These are phyloP conservation scores for Monosporascus sp. DNA, from an alignment of 2,329 filamentous ascomycete genomes.

Conservation along the genomic window DNA sequence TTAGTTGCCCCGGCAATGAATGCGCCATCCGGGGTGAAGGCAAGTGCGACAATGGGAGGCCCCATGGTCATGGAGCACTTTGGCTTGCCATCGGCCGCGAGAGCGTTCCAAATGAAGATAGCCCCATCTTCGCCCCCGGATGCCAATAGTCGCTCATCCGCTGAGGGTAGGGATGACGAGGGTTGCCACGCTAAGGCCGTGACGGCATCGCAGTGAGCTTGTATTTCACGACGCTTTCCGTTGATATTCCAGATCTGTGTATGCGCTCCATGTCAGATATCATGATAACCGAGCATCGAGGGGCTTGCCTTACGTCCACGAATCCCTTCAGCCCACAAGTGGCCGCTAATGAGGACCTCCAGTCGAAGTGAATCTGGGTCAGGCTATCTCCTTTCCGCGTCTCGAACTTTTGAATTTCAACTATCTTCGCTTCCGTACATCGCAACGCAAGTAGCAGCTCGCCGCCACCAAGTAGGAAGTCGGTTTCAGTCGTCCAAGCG, in stretches of 20 bases:
- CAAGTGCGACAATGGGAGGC: slow-evolving; percentile 50
- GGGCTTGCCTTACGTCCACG: slow-evolving; percentile 50
- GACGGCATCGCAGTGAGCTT: slow-evolving; percentile 53
- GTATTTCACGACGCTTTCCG: slow-evolving; percentile 50
- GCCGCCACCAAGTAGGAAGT: slow-evolving; percentile 56
- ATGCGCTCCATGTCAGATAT: slow-evolving; percentile 6
- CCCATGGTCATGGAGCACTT: slow-evolving; percentile 59
- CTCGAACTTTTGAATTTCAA: slow-evolving; percentile 43
- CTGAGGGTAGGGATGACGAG: slow-evolving; percentile 30
- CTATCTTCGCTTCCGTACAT: slow-evolving; percentile 42
- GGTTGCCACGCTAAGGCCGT: slow-evolving; percentile 59
- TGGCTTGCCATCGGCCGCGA: slow-evolving; percentile 47
- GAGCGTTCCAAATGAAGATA: slow-evolving; percentile 58
- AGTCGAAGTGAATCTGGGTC: slow-evolving; percentile 52
- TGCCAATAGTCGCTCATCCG: slow-evolving; percentile 53
- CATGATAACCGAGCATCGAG: background rate
- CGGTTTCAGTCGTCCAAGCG: slow-evolving; percentile 52
- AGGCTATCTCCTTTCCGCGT: slow-evolving; percentile 50
- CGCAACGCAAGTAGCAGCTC: slow-evolving; percentile 46
- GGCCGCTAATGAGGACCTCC: slow-evolving; percentile 46
- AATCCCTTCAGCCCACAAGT: slow-evolving; percentile 56
- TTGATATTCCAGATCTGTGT: slow-evolving; percentile 49
- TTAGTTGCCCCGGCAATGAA: slow-evolving; percentile 59
- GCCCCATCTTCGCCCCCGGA: slow-evolving; percentile 59
- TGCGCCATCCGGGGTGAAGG: slow-evolving; percentile 59